These are phyloP conservation scores for Entrophospora sp. DNA, from an alignment of 192 early-diverging fungal species.

Conservation along the genomic window DNA sequence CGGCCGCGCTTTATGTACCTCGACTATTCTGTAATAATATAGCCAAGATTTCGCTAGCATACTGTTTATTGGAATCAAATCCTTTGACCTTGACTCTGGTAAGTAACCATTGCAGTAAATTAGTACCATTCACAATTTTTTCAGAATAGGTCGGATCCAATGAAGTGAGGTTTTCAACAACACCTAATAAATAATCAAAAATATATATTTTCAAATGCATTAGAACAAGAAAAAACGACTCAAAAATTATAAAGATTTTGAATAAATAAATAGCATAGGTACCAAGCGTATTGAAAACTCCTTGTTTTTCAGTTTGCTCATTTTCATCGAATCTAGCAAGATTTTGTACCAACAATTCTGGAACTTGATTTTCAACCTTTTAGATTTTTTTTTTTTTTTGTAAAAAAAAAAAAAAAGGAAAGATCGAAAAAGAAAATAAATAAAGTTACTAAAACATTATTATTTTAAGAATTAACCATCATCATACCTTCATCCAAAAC, in stretches of 20 bases:
- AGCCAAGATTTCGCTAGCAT: conserved; percentile 76
- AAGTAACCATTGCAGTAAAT: conserved; percentile 68
- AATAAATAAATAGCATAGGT: background rate
- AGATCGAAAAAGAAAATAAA: no score
- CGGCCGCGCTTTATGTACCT: conserved; percentile 36
- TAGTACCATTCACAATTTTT: conserved; percentile 51
- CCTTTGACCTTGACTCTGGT: conserved; percentile 48
- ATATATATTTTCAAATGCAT: no score
- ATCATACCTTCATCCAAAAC: background rate
- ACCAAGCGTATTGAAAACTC: conserved; percentile 76
- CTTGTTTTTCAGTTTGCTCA: conserved; percentile 69
- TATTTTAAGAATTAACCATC: conserved; percentile 13
- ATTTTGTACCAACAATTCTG: conserved; percentile 74
- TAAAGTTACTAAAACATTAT: no score
- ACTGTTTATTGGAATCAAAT: conserved; percentile 80
- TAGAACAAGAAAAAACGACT: no score
- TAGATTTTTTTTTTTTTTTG: no score
- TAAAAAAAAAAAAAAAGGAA: no score
- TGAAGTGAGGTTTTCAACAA: conserved; percentile 81
- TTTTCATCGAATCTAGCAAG: conserved; percentile 70
- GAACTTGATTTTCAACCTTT: conserved; percentile 51
- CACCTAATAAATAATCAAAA: conserved; percentile 26
- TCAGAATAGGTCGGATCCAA: conserved; percentile 62
- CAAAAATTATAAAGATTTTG: no score
- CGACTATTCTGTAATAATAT: conserved; percentile 69